Conservation (phyloP, 2,329 filamentous ascomycete genomes). For the Gnomoniopsis sp. region DNA sequence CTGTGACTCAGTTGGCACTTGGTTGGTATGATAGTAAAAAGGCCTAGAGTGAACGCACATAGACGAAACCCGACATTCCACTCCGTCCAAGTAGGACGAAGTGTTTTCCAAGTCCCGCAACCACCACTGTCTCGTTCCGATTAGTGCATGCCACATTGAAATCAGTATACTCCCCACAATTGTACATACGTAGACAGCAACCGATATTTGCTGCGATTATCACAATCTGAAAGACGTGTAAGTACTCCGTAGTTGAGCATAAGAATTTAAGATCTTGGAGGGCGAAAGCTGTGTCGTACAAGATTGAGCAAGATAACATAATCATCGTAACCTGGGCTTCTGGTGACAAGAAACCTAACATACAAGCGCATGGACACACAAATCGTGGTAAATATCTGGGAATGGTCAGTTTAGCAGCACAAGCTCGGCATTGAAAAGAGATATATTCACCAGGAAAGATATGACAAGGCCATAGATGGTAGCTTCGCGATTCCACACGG, state of each 20-base stretch:
- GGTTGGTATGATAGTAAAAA: not conserved
- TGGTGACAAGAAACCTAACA: slow-evolving; percentile 6
- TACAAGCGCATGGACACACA: not conserved
- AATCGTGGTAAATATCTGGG: not conserved
- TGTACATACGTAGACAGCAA: slow-evolving; percentile 3
- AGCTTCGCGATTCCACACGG: not conserved
- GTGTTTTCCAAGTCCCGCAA: not conserved
- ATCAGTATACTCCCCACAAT: too few species aligned
- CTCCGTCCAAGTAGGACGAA: not conserved
- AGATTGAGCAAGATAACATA: not conserved
- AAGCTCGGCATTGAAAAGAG: not conserved
- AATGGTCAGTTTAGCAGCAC: not conserved
- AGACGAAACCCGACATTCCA: slow-evolving; percentile 2
- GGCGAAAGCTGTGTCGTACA: not conserved
- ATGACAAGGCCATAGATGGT: not conserved
- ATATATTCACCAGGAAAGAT: not conserved
- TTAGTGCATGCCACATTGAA: not conserved
- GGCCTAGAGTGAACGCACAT: not conserved
- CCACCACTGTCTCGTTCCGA: not conserved
- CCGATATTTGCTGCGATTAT: slow-evolving; percentile 7
- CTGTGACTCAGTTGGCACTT: not conserved
- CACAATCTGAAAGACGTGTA: not conserved
- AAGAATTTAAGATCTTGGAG: too few species aligned
- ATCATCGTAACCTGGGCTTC: slow-evolving; percentile 7
- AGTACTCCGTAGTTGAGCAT: not conserved